Evolutionary conservation across 176 grass and related monocot species (phyloP).

Genomic region (Tillandsia leiboldiana): DNA sequence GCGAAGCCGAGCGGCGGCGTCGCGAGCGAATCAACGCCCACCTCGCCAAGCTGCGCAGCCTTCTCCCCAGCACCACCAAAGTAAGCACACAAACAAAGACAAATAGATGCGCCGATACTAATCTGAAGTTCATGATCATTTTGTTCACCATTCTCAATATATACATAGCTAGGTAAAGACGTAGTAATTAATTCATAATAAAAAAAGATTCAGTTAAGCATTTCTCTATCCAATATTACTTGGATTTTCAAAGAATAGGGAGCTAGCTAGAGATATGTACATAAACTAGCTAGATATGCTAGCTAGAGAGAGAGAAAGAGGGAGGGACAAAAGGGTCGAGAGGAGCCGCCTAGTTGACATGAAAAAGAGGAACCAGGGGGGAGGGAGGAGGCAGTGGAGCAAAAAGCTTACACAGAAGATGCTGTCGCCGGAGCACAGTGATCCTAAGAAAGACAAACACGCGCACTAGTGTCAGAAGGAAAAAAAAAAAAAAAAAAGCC

Average conservation of each 20-base stretch:
- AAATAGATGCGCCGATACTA: no score
- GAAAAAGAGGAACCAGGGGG: slow-evolving; percentile 55
- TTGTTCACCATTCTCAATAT: no score
- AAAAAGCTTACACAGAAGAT: slow-evolving; percentile 54
- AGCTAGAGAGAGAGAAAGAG: background rate
- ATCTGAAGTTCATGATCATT: background rate
- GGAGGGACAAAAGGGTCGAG: slow-evolving; percentile 26
- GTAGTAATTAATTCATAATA: no score
- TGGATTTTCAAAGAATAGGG: no score
- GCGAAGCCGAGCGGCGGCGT: slow-evolving; percentile 27
- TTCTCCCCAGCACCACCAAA: slow-evolving; percentile 26
- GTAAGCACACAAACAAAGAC: background rate
- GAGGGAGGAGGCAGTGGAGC: slow-evolving; percentile 18
- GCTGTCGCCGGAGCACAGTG: slow-evolving; percentile 25
- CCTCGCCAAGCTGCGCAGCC: slow-evolving; percentile 18
- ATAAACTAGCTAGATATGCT: no score
- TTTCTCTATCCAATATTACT: no score
- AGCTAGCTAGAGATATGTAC: no score
- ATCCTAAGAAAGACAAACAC: slow-evolving; percentile 55
- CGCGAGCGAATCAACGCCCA: slow-evolving; percentile 28
- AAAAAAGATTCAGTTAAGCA: background rate
- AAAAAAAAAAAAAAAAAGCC: background rate
- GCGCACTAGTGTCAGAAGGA: slow-evolving; percentile 38
- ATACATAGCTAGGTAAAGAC: no score
- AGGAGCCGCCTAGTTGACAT: slow-evolving; percentile 66